Evolutionary conservation across 1,284 basidiomycete genomes (phyloP), one percentile per base, ranked within the genome.

Genomic region (Blastosporella zonata): DNA sequence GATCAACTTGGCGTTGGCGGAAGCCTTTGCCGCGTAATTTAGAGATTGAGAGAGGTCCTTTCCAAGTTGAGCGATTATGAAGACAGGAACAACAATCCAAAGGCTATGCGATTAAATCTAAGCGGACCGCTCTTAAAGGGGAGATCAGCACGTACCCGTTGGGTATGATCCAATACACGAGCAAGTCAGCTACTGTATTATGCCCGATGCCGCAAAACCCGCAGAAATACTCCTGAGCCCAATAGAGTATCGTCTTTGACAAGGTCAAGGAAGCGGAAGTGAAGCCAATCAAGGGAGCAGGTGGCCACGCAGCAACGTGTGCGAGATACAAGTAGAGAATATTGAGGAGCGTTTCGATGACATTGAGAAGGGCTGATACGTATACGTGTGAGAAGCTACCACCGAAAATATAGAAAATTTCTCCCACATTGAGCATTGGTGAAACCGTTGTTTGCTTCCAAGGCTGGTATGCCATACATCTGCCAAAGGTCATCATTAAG

Each of bases 191-290:
- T 21, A 69, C 53, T 28, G 71, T 62, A 62, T 95, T 95, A 64
- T 95, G 93, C 3, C 89, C 89, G 12, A 84, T 72, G 21, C 81
- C 75, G 62, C 90, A 93, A 20, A 72, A 77, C 17, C 73, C 73
- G 63, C 87, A 89, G 60, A 73, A 89, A 62, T 83, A 84, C 65
- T 93, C 90, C 62, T 90, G 84, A 6, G 75, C 63, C 75, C 80
- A 82, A 67, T 94, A 96, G n/a, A 95, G 74, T 3, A 82, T 65
- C 0, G 93, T 96, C 73, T 95, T 95, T 52, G 82, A 81, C 21
- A 92, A 68, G 0, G 93, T 96, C 84, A 93, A 86, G 9, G 78
- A 64, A 1, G 78, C 82, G 0, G 81, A 74, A 9, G 79, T 72
- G 59, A 95, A 87, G 0, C 90, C 94, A 42, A 94, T 62, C 31